These are phyloP conservation scores for Aspergillus jensenii DNA, from an alignment of 2,329 filamentous ascomycete genomes.

Conservation along the genomic window DNA sequence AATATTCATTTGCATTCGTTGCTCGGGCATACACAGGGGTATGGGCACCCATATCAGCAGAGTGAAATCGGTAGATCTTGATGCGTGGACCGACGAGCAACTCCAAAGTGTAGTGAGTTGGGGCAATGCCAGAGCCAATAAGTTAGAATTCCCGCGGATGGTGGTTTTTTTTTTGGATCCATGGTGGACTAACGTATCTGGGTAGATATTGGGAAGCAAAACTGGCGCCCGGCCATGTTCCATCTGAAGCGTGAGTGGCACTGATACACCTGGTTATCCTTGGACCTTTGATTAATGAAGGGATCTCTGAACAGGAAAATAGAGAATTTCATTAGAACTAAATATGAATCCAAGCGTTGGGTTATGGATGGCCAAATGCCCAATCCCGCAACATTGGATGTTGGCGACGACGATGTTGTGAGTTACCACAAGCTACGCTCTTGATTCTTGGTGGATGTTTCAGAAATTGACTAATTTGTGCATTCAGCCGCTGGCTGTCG, in stretches of 20 bases:
- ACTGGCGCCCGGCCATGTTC: constrained; percentile 83
- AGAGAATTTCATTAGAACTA: constrained; percentile 98
- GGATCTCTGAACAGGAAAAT: constrained; percentile 65
- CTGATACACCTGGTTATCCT: background rate
- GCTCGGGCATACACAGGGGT: constrained; percentile 95
- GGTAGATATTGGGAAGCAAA: constrained; percentile 87
- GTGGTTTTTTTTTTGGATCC: background rate
- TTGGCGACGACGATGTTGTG: constrained; percentile 79
- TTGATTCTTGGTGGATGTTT: background rate
- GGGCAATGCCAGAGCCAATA: constrained; percentile 96
- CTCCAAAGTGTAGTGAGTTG: constrained; percentile 89
- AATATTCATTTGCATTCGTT: constrained; percentile 96
- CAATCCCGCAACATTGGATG: constrained; percentile 84
- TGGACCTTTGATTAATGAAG: background rate
- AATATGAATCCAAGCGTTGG: constrained; percentile 98
- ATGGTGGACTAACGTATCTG: constrained; percentile 12
- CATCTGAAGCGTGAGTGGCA: constrained; percentile 71
- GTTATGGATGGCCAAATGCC: constrained; percentile 97
- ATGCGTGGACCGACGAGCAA: constrained; percentile 98
- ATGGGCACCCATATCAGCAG: constrained; percentile 99
- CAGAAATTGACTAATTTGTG: constrained; percentile 12
- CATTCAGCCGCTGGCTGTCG: constrained; percentile 61
- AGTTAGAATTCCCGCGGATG: constrained; percentile 51
- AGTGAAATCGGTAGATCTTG: constrained; percentile 97
- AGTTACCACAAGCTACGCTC: constrained; percentile 39